Percentiles rank a stretch among this genome's conserved stretches.
Conservation (phyloP, 176 grass and related monocot genomes). For the Avena eriantha region DNA sequence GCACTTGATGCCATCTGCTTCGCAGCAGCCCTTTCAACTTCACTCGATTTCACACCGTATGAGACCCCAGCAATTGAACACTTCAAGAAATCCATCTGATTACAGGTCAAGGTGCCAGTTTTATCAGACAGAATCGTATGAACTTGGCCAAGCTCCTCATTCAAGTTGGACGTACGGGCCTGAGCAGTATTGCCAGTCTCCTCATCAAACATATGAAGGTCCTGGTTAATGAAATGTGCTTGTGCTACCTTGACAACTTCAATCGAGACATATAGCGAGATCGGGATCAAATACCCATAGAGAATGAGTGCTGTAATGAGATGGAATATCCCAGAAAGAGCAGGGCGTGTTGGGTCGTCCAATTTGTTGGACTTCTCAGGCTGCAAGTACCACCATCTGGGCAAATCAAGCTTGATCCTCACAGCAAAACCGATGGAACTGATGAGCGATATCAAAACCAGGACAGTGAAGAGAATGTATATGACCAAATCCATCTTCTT, state of each 20-base stretch:
- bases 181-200: slow-evolving; percentile 84
- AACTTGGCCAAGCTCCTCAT: slow-evolving; percentile 98
- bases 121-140: slow-evolving; percentile 92
- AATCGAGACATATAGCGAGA: slow-evolving; percentile 96
- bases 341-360: slow-evolving; percentile 67
- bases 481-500: slow-evolving; percentile 97
- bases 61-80: slow-evolving; percentile 89
- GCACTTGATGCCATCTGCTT: slow-evolving; percentile 79
- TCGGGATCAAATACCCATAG: slow-evolving; percentile 96
- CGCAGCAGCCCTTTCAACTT: slow-evolving; percentile 90
- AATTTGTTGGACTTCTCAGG: slow-evolving; percentile 61
- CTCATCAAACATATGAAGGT: slow-evolving; percentile 98
- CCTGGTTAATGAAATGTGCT: slow-evolving; percentile 93
- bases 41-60: slow-evolving; percentile 86
- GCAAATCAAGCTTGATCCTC: slow-evolving; percentile 77
- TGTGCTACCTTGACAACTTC: slow-evolving; percentile 95
- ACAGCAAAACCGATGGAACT: slow-evolving; percentile 94
- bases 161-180: slow-evolving; percentile 94
- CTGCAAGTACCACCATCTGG: slow-evolving; percentile 84
- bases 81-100: slow-evolving; percentile 99
- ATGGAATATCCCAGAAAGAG: slow-evolving; percentile 90
- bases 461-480: slow-evolving; percentile 88
- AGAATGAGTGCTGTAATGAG: slow-evolving; percentile 97
- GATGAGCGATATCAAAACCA: slow-evolving; percentile 89
- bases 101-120: slow-evolving; percentile 97